Percentiles rank a stretch among this genome's conserved stretches.
These are phyloP conservation scores for Kwoniella shivajii DNA, from an alignment of 1,284 basidiomycete genomes.

Conservation along the genomic window DNA sequence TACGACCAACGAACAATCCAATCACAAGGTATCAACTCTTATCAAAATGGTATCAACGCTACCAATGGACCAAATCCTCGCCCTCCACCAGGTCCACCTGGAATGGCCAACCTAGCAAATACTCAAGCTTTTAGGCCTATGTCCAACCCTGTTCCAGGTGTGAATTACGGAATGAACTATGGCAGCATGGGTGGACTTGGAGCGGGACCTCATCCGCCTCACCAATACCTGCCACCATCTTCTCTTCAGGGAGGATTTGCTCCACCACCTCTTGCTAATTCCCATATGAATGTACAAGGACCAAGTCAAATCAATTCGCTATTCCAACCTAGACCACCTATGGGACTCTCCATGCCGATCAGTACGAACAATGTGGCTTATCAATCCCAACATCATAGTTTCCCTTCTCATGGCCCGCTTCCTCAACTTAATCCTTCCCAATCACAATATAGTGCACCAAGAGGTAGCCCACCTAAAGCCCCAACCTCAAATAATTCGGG, in stretches of 20 bases:
- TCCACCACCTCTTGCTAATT: background rate
- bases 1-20: background rate
- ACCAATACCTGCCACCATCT: slow-evolving; percentile 5
- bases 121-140: slow-evolving; percentile 3
- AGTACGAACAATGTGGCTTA: background rate
- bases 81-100: slow-evolving; percentile 1
- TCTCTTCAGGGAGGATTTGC: slow-evolving; percentile 2
- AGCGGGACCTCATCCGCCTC: slow-evolving; percentile 2
- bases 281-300: background rate
- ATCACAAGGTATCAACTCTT: background rate
- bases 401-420: too few relatives aligned
- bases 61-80: background rate
- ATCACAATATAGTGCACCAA: background rate
- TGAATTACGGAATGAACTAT: slow-evolving; percentile 1
- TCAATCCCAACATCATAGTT: too few relatives aligned
- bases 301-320: too few relatives aligned
- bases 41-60: background rate
- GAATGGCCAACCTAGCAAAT: background rate
- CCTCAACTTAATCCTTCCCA: background rate
- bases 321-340: slow-evolving; percentile 2
- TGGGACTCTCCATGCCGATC: background rate
- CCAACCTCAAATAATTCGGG: slow-evolving; percentile 7
- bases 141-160: slow-evolving; percentile 5
- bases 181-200: too few relatives aligned
- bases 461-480: background rate